Evolutionary conservation across 2,329 filamentous ascomycete genomes (phyloP).

Genomic region (Aspergillus tubingensis): DNA sequence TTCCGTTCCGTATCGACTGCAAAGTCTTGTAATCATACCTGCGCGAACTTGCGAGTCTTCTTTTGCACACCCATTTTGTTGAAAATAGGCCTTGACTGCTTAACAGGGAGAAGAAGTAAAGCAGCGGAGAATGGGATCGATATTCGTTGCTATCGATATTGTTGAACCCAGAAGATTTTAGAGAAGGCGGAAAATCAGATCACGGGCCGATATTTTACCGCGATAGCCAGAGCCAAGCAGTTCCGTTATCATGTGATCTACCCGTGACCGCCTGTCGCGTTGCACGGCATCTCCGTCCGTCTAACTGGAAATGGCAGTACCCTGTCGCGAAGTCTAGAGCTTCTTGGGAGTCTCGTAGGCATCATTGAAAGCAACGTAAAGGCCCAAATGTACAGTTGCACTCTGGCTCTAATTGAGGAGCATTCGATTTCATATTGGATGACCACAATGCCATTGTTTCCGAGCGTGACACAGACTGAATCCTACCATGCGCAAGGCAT

Average conservation of each 20-base stretch:
- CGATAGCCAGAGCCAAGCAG: background rate
- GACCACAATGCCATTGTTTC: background rate
- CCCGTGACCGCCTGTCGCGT: background rate
- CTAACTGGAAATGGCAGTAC: background rate
- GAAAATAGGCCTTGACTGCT: background rate
- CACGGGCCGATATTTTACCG: slow-evolving; percentile 9
- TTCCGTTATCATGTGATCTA: slow-evolving; percentile 1
- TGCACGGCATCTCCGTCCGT: background rate
- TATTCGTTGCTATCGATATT: background rate
- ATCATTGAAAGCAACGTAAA: too few relatives aligned
- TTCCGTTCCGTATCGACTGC: slow-evolving; percentile 58
- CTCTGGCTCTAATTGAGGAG: background rate
- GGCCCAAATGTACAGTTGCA: too few relatives aligned
- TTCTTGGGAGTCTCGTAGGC: background rate
- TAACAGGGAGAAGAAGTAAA: too few relatives aligned
- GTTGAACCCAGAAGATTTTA: slow-evolving; percentile 5
- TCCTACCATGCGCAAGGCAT: too few relatives aligned
- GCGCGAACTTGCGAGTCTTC: slow-evolving; percentile 87
- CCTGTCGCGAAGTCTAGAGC: background rate
- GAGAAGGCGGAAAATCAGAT: slow-evolving; percentile 9
- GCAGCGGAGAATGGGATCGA: too few relatives aligned
- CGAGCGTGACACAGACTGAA: background rate
- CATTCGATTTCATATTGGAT: background rate
- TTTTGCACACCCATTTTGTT: slow-evolving; percentile 81
- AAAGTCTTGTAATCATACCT: slow-evolving; percentile 59